Evolutionary conservation across 352 stramenopile species (phyloP), one percentile per base, ranked within the genome.

Genomic region (Globisporangium barbulae): DNA sequence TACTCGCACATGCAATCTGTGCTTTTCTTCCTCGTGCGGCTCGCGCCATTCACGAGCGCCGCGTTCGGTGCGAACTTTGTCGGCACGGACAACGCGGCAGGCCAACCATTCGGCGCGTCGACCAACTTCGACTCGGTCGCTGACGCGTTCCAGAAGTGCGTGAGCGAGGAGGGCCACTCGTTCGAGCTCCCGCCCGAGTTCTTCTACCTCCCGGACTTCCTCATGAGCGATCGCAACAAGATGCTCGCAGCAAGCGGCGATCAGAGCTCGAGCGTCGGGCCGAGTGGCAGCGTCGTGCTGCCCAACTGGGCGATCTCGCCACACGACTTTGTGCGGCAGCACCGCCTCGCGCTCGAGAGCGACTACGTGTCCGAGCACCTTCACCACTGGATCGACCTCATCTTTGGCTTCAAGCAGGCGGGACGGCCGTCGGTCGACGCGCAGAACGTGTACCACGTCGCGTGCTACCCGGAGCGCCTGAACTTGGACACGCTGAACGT

Each of bases 371-470:
- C 96, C 44, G 88, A 78, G 59, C 89, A 99, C 65, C 84, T 99
- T 21, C 97, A 99, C 72, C 78, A 94, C 72, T 99, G 98, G 98
- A 98, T 99, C 37, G 98, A 99, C 81, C 84, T 99, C 30, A 90
- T 99, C 30, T 99, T 99, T 78, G 98, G 98, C 0, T 98, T 87
- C 76, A 98, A 99, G 59, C 98, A 99, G 69, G 74, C 79, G 49
- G 96, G 97, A 22, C 71, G 83, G 45, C 70, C 76, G 12, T 93
- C 97, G 0, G 81, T 97, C 21, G 80, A 96, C 54, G 80, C 84
- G 0, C 69, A 93, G 61, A 99, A 99, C 62, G 74, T 98, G 25
- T 99, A 98, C 71, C 83, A 96, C 55, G 87, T 90, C 35, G 83
- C 78, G 1, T 93, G 83, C 57, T 90, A 93, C 50, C 85, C 85